Evolutionary conservation across 2,329 filamentous ascomycete species (phyloP).

Genomic region (Rhynchosporium agropyri): DNA sequence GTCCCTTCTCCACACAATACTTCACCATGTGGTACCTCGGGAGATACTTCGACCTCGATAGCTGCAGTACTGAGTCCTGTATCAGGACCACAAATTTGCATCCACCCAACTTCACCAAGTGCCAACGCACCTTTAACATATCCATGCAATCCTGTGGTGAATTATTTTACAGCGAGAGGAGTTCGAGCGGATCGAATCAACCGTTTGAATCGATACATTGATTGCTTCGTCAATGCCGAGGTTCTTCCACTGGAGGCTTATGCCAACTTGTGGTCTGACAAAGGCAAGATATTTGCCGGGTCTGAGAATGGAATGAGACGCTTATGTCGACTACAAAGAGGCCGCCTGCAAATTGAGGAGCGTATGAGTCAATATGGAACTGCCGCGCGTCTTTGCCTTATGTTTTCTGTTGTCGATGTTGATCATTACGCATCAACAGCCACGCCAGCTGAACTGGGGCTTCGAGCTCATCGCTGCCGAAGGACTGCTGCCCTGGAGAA

Average conservation of each 20-base stretch:
- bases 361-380: background rate
- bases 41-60: background rate
- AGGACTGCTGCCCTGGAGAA: constrained; percentile 2
- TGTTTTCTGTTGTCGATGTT: background rate
- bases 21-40: background rate
- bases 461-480: background rate
- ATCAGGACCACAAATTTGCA: background rate
- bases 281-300: background rate
- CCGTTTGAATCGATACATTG: background rate
- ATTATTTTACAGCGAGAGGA: background rate
- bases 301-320: constrained; percentile 3
- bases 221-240: background rate
- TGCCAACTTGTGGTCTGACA: background rate
- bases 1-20: background rate
- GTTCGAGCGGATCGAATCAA: background rate
- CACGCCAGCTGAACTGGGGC: background rate
- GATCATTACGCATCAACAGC: background rate
- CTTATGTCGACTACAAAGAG: background rate
- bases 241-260: constrained; percentile 1
- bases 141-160: background rate
- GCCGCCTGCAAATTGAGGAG: background rate
- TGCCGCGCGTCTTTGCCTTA: constrained; percentile 8
- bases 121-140: background rate
- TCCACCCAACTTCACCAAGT: background rate
- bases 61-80: background rate